phyloP scores from a whole-genome alignment of 2,329 filamentous ascomycete species.

The Colletotrichum sp. region DNA sequence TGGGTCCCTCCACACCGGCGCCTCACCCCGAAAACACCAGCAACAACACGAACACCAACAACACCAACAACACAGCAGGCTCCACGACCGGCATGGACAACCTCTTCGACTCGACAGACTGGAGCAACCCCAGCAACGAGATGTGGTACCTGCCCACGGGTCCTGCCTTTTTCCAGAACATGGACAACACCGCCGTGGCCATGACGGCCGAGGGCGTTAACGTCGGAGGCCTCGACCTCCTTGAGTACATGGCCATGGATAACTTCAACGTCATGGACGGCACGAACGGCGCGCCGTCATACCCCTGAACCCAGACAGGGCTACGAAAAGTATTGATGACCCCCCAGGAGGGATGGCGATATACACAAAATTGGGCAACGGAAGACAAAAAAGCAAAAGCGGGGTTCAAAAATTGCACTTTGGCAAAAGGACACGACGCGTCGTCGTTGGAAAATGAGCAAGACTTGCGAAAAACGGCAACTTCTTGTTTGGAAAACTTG shows the following conservation, averaged over 20 bases:
- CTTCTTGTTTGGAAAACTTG: background rate
- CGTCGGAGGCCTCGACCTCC: constrained; percentile 68
- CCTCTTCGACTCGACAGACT: constrained; percentile 54
- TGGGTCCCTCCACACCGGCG: constrained; percentile 56
- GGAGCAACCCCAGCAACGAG: constrained; percentile 60
- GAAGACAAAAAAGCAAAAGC: background rate
- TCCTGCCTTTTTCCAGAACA: constrained; percentile 68
- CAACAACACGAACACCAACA: constrained; percentile 22
- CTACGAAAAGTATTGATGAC: background rate
- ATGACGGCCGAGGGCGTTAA: constrained; percentile 73
- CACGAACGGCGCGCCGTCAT: constrained; percentile 4
- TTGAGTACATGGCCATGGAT: constrained; percentile 73
- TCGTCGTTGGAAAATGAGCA: background rate
- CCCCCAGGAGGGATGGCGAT: background rate
- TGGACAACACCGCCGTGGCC: constrained; percentile 64
- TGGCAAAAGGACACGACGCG: background rate
- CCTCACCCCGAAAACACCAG: constrained; percentile 36
- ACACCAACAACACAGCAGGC: constrained; percentile 27
- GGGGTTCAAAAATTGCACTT: background rate
- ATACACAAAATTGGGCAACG: background rate
- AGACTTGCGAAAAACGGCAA: background rate
- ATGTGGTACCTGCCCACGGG: constrained; percentile 73
- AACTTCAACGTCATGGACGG: constrained; percentile 36
- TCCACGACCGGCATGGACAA: constrained; percentile 29
- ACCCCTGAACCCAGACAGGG: constrained; percentile 5